Evolutionary conservation across 1,139 yeast genomes (phyloP), one percentile per base, ranked within the genome.

Genomic region (Debaryomycetaceae sp.): DNA sequence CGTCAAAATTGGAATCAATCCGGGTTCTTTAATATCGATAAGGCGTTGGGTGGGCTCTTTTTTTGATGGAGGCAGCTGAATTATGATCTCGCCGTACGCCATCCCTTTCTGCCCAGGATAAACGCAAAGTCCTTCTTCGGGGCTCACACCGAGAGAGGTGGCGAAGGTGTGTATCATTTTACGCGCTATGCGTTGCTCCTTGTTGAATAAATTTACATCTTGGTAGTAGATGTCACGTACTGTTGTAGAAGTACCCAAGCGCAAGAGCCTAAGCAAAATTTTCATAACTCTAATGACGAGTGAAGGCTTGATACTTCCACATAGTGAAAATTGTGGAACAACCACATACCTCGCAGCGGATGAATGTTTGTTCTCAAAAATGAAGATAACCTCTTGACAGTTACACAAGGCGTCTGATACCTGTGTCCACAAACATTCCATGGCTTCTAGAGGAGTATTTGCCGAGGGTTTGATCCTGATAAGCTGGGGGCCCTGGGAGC

Each of bases 91-190:
- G 1, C 78, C 79, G 36, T 49, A 68, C 10, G 79, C 49, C 19
- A 79, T 53, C 0, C 89, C 88, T 46, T 79, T 81, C 31, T 77
- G 84, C 3, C 83, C 62, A 1, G 86, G 78, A 16, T 61, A 62
- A 8, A 78, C 63, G 20, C 69, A 66, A 14, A 81, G 45, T 25
- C 55, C 55, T 2, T 31, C 15, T 16, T 41, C 48, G 9, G 49
- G 32, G 1, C 40, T 55, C 45, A 44, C 49, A 39, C 27, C 51
- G 44, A 42, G 54, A 27, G 49, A 61, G 29, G 5, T 62, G 27
- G 44, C 53, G 17, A 74, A 30, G 6, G 44, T 31, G 4, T 60
- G 65, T 2, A 83, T 42, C 2, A 65, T 44, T 1, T 44, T 34
- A 34, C 74, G 72, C 2, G 78, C 75, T 4, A 40, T 49, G 1